These are phyloP conservation scores for Solanum arcanum DNA, from an alignment of 257 asterid species.

Conservation along the genomic window DNA sequence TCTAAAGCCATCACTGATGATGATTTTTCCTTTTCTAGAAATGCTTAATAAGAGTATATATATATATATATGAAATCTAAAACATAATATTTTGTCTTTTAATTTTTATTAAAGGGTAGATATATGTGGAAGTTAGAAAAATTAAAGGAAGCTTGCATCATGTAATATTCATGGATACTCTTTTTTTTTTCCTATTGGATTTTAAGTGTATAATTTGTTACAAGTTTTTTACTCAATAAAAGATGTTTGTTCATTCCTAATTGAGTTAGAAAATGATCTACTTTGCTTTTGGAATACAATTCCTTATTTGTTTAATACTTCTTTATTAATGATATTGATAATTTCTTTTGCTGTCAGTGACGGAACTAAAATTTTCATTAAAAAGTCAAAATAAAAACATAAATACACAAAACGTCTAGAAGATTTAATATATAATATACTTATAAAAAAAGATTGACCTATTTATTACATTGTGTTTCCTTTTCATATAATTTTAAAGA, in stretches of 20 bases:
- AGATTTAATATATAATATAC: neutral
- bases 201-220: neutral
- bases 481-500: neutral
- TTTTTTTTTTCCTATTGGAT: neutral
- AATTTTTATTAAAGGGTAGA: neutral
- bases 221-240: neutral
- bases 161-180: neutral
- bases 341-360: too few species aligned
- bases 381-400: neutral
- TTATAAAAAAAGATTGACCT: neutral
- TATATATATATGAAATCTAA: neutral
- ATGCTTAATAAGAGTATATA: neutral
- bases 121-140: neutral
- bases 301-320: neutral
- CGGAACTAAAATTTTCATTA: fast-evolving
- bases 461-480: too few species aligned
- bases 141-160: neutral
- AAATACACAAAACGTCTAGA: neutral
- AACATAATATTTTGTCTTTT: neutral
- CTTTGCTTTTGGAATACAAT: neutral
- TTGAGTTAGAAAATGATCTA: neutral
- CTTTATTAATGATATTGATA: neutral
- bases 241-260: neutral
- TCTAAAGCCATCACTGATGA: conserved; percentile 30
- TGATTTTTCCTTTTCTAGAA: conserved; percentile 24